A percentile compares a stretch with the other conserved stretches of the same genome.
Evolutionary conservation across 495 filamentous ascomycete genomes (phyloP).

Genomic region (Viridothelium virens): DNA sequence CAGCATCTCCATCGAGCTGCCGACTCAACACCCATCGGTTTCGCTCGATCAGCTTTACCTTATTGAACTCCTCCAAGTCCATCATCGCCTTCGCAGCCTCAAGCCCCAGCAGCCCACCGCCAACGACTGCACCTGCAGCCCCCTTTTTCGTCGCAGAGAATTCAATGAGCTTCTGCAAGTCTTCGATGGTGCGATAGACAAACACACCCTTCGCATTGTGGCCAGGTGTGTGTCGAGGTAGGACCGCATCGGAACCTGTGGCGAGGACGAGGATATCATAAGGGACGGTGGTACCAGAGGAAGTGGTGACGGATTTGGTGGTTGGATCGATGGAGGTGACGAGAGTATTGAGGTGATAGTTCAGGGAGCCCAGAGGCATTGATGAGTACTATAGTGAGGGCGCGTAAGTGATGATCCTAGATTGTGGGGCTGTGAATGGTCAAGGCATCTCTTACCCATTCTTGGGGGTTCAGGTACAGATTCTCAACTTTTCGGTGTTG

Average conservation of each 20-base stretch:
- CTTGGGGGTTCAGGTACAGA: constrained; percentile 77
- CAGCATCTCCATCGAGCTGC: constrained; percentile 81
- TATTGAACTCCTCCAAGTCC: constrained; percentile 69
- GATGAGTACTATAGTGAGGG: constrained; percentile 47
- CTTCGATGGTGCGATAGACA: constrained; percentile 86
- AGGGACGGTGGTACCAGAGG: constrained; percentile 57
- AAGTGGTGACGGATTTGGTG: constrained; percentile 61
- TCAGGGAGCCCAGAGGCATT: constrained; percentile 57
- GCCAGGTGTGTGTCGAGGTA: constrained; percentile 73
- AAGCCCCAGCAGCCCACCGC: constrained; percentile 82
- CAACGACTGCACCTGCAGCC: constrained; percentile 68
- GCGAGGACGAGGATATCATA: constrained; percentile 89
- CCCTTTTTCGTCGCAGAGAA: constrained; percentile 62
- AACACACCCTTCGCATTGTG: constrained; percentile 84
- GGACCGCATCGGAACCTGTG: constrained; percentile 83
- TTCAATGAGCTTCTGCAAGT: constrained; percentile 72
- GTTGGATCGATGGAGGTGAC: constrained; percentile 63
- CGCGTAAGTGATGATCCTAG: background rate
- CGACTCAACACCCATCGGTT: constrained; percentile 83
- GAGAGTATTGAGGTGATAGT: constrained; percentile 74
- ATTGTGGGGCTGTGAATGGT: background rate
- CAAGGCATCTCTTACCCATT: constrained; percentile 61
- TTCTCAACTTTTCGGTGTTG: constrained; percentile 84
- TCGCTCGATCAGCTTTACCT: constrained; percentile 78
- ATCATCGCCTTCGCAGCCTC: constrained; percentile 96